Evolutionary conservation across 2,329 filamentous ascomycete genomes (phyloP).

Genomic region (Neospermospora avenae): DNA sequence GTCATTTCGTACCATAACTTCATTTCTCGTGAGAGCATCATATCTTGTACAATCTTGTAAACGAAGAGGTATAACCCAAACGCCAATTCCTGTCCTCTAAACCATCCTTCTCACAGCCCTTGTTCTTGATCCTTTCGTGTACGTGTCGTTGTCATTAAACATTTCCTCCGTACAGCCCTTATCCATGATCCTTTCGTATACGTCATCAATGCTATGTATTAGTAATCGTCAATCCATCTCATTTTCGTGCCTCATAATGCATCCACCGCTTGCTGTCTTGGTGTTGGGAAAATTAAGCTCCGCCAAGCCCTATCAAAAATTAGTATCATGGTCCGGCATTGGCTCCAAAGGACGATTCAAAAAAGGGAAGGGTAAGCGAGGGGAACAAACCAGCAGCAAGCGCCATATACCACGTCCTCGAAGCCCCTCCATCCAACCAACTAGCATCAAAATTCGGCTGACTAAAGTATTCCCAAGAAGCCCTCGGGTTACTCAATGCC

Average conservation of each 20-base stretch:
- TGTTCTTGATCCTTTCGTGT: neutral
- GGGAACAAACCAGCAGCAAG: slow-evolving; percentile 62
- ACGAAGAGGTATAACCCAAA: no score
- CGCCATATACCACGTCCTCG: slow-evolving; percentile 80
- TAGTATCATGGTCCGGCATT: neutral
- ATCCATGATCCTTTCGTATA: neutral
- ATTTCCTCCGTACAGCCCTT: neutral
- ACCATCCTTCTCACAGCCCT: neutral
- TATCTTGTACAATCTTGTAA: no score
- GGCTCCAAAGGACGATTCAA: no score
- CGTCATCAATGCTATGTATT: neutral
- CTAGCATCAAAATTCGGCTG: slow-evolving; percentile 59
- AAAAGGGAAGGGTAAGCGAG: neutral
- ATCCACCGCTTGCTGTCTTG: neutral
- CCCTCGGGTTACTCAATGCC: slow-evolving; percentile 68
- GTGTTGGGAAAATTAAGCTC: neutral
- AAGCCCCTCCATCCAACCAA: slow-evolving; percentile 80
- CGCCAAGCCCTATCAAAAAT: neutral
- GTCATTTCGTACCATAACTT: neutral
- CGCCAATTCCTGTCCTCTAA: neutral
- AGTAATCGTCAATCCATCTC: neutral
- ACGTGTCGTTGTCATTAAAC: no score
- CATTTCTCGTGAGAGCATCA: neutral
- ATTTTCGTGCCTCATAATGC: neutral
- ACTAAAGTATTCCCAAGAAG: slow-evolving; percentile 74